Conservation (phyloP, 768 basidiomycete genomes). For the Leccinum imitatum region DNA sequence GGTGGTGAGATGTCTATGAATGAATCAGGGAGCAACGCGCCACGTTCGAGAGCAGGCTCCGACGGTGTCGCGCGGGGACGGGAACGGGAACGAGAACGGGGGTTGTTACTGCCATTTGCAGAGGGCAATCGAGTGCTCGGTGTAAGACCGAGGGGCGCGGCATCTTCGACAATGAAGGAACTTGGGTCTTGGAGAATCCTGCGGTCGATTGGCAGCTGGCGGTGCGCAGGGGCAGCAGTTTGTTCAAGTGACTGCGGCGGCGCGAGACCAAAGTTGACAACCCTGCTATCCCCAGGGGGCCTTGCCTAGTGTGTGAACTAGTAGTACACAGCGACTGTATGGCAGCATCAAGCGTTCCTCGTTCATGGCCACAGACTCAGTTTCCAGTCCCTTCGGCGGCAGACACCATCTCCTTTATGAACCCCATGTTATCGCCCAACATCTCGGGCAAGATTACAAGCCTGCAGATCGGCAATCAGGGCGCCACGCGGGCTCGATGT, state of each 20-base stretch:
- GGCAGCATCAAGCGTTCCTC: too few relatives aligned
- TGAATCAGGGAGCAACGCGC: constrained; percentile 1
- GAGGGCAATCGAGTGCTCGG: constrained; percentile 29
- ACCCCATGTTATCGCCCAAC: constrained; percentile 33
- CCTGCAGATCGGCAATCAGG: constrained; percentile 44
- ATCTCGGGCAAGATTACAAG: constrained; percentile 34
- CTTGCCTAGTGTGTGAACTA: too few relatives aligned
- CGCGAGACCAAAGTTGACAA: too few relatives aligned
- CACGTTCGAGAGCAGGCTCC: neutral
- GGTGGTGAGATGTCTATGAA: constrained; percentile 13
- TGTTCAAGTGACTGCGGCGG: neutral
- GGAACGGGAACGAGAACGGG: constrained; percentile 10
- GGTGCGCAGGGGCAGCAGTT: neutral
- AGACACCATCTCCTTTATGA: constrained; percentile 32
- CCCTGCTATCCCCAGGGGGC: too few relatives aligned
- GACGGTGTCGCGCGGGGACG: constrained; percentile 6
- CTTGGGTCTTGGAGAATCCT: constrained; percentile 34
- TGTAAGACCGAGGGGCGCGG: constrained; percentile 24
- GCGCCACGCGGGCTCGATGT: constrained; percentile 51
- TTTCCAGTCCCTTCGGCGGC: constrained; percentile 31
- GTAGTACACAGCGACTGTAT: too few relatives aligned
- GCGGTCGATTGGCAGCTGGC: constrained; percentile 19
- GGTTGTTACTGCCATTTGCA: neutral
- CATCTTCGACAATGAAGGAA: constrained; percentile 18
- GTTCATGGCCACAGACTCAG: too few relatives aligned